Conservation (phyloP, 106 monocot species). For the Platanthera zijinensis region DNA sequence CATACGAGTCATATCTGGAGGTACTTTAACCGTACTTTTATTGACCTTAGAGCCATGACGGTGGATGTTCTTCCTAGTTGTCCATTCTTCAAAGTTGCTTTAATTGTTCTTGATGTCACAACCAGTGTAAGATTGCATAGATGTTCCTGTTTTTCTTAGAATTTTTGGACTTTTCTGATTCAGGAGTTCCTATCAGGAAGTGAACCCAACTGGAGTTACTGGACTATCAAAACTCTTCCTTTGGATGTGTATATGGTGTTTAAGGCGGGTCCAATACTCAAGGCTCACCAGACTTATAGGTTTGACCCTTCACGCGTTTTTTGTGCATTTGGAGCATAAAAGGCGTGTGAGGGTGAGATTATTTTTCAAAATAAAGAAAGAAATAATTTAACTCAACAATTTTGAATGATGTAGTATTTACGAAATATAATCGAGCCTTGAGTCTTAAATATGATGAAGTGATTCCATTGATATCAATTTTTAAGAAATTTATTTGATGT, state of each 20-base stretch:
- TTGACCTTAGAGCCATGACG: not conserved
- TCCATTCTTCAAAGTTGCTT: not conserved
- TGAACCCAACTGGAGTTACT: not conserved
- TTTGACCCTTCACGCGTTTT: no score
- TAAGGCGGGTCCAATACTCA: no score
- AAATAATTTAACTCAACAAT: no score
- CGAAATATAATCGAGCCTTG: no score
- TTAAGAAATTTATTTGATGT: no score
- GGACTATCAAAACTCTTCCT: not conserved
- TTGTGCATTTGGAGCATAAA: no score
- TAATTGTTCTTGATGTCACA: not conserved
- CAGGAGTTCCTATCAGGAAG: not conserved
- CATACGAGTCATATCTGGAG: constrained; percentile 60
- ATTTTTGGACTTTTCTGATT: not conserved
- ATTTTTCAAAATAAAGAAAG: no score
- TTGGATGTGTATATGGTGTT: not conserved
- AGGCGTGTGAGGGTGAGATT: no score
- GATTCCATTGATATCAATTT: no score
- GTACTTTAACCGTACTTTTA: constrained; percentile 19
- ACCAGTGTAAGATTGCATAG: not conserved
- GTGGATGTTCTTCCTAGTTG: not conserved
- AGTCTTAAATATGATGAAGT: no score
- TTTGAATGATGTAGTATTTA: no score
- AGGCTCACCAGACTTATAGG: no score
- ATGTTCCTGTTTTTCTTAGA: not conserved